Conservation (phyloP, 1,284 basidiomycete genomes). For the Ceratobasidium papillatum region DNA sequence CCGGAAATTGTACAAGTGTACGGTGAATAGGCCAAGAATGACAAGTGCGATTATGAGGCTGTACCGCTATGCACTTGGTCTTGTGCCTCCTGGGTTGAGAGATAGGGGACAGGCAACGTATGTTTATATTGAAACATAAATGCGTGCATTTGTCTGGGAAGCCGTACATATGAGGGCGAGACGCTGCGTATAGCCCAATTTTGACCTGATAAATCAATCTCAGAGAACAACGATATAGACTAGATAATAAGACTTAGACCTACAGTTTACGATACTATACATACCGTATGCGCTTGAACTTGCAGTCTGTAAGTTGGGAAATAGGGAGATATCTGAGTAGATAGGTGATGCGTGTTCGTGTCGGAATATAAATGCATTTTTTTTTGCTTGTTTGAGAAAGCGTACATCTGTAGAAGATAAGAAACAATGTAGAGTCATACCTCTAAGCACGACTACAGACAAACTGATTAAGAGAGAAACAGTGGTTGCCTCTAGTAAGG, state of each 20-base stretch:
- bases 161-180: no score
- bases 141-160: no score
- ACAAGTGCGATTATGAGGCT: not conserved
- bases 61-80: no score
- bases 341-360: not conserved
- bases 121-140: no score
- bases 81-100: no score
- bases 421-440: not conserved
- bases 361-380: not conserved
- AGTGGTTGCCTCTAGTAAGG: conserved; percentile 67
- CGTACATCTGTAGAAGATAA: not conserved
- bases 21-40: not conserved
- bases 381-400: not conserved
- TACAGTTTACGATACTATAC: not conserved
- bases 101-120: no score
- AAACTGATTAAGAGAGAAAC: not conserved
- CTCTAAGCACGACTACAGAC: not conserved
- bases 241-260: no score
- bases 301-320: not conserved
- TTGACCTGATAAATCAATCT: no score
- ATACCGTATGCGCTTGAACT: not conserved
- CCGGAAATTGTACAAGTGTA: not conserved
- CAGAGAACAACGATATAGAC: no score
- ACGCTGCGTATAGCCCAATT: no score
- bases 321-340: not conserved